Percentiles rank a stretch among this genome's conserved stretches.
phyloP scores from a whole-genome alignment of 768 basidiomycete genomes.

The Phallus indusiatus region DNA sequence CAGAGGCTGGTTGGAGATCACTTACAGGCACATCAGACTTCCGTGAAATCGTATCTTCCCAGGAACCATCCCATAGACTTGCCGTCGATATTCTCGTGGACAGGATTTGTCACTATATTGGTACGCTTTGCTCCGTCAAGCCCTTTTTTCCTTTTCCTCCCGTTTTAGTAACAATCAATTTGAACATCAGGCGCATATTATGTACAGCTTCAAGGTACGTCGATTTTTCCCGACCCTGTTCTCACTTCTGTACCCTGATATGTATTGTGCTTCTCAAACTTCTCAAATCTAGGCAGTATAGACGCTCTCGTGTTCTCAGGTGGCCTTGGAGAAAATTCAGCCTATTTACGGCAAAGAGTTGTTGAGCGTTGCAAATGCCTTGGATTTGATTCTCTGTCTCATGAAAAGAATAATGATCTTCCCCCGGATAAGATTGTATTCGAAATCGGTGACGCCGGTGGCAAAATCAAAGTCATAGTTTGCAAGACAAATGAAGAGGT shows the following conservation, averaged over 20 bases:
- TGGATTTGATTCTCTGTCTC: slow-evolving; percentile 48
- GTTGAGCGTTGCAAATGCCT: slow-evolving; percentile 45
- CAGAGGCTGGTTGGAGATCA: slow-evolving; percentile 68
- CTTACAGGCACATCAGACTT: slow-evolving; percentile 80
- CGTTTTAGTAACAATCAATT: not conserved
- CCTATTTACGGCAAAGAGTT: slow-evolving; percentile 50
- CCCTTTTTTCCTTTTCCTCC: not conserved
- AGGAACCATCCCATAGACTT: slow-evolving; percentile 35
- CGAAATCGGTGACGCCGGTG: slow-evolving; percentile 31
- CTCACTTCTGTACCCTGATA: not conserved
- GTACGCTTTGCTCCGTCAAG: slow-evolving; percentile 37
- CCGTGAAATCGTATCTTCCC: slow-evolving; percentile 42
- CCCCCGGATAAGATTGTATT: slow-evolving; percentile 29
- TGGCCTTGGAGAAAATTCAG: slow-evolving; percentile 76
- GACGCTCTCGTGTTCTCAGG: slow-evolving; percentile 83
- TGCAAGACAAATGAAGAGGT: slow-evolving; percentile 65
- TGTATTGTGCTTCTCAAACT: slow-evolving; percentile 15
- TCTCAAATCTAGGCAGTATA: slow-evolving; percentile 58
- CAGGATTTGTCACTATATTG: slow-evolving; percentile 61
- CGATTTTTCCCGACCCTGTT: not conserved
- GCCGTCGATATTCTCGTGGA: slow-evolving; percentile 79
- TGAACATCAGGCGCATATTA: not conserved
- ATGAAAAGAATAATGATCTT: slow-evolving; percentile 34
- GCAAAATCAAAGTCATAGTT: slow-evolving; percentile 35
- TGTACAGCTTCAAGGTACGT: slow-evolving; percentile 8